Percentiles rank a stretch among this genome's conserved stretches.
Conservation (phyloP, 2,329 filamentous ascomycete genomes). For the Tolypocladium cylindrosporum region DNA sequence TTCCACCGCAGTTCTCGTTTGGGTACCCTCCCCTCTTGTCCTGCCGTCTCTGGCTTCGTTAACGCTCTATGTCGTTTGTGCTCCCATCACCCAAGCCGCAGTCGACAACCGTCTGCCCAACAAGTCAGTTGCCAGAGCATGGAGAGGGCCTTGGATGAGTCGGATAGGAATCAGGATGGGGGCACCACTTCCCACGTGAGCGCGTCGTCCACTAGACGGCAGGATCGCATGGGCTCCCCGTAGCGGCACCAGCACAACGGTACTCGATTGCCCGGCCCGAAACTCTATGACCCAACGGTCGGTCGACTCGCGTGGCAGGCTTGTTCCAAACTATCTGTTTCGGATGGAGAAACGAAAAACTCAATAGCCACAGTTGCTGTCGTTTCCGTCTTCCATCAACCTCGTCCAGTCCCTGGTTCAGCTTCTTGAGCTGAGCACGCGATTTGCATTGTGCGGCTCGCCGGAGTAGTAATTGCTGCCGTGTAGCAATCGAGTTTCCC, state of each 20-base stretch:
- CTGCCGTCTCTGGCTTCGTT: background rate
- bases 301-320: background rate
- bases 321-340: background rate
- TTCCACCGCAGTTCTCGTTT: background rate
- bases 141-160: background rate
- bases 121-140: background rate
- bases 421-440: too few relatives aligned
- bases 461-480: too few relatives aligned
- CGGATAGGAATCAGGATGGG: background rate
- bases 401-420: background rate
- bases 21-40: background rate
- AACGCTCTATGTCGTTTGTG: too few relatives aligned
- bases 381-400: background rate
- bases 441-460: too few relatives aligned
- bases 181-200: background rate
- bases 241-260: background rate
- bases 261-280: background rate
- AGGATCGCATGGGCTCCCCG: too few relatives aligned
- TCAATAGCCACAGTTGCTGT: background rate
- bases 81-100: background rate
- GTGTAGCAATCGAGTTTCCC: too few relatives aligned
- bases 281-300: background rate
- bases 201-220: too few relatives aligned
- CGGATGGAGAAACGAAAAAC: background rate
- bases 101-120: too few relatives aligned